phyloP scores from a whole-genome alignment of 2,329 filamentous ascomycete genomes.

The Colletotrichum tanaceti region DNA sequence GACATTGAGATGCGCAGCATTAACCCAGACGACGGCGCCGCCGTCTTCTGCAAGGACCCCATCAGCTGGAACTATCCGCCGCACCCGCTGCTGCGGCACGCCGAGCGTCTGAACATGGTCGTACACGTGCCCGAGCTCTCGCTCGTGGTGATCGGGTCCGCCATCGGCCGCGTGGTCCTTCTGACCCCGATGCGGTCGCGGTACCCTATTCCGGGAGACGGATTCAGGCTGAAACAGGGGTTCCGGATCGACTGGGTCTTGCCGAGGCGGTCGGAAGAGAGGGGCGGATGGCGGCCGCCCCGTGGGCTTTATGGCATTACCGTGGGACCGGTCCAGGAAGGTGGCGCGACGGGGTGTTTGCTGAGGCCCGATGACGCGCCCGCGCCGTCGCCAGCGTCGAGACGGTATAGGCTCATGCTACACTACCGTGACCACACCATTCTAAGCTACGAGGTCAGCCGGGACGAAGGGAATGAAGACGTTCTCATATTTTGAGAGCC shows the following conservation, averaged over 20 bases:
- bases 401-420: conserved; percentile 75
- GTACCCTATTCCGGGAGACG: conserved; percentile 7
- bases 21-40: conserved; percentile 39
- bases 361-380: conserved; percentile 41
- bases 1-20: conserved; percentile 60
- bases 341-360: conserved; percentile 44
- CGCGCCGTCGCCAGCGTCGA: conserved; percentile 47
- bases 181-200: conserved; percentile 62
- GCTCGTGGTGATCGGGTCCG: conserved; percentile 74
- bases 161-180: conserved; percentile 74
- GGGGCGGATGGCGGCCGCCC: conserved; percentile 54
- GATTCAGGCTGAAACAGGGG: conserved; percentile 50
- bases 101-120: conserved; percentile 66
- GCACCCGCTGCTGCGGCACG: conserved; percentile 39
- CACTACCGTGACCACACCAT: conserved; percentile 78
- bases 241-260: conserved; percentile 67
- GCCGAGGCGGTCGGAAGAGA: conserved; percentile 61
- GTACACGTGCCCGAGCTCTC: conserved; percentile 75
- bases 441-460: conserved; percentile 74
- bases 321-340: conserved; percentile 70
- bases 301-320: conserved; percentile 75
- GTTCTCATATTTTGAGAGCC: conserved; percentile 30
- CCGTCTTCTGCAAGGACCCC: conserved; percentile 49
- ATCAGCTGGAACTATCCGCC: conserved; percentile 44
- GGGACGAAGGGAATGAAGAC: conserved; percentile 50